Percentiles rank a stretch among this genome's conserved stretches.
Conservation (phyloP, 306 rosid genomes). For the Castanospermum australe region DNA sequence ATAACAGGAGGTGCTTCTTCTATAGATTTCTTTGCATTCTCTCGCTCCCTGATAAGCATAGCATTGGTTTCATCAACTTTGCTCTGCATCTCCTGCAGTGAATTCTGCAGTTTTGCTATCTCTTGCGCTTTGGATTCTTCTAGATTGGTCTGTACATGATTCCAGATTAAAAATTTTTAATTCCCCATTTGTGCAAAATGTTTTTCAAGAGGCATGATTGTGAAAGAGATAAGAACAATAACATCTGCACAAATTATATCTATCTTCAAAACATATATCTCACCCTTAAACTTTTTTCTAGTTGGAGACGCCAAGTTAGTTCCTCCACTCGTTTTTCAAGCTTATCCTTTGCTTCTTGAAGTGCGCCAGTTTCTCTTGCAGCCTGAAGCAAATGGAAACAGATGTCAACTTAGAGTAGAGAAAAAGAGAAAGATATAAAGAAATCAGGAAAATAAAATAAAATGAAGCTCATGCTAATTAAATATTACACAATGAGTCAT, state of each 20-base stretch:
- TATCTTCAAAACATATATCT: conserved; percentile 25
- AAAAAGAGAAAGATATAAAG: background rate
- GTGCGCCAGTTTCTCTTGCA: conserved; percentile 90
- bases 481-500: conserved; percentile 5
- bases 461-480: background rate
- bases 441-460: background rate
- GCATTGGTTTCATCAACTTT: conserved; percentile 72
- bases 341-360: conserved; percentile 83
- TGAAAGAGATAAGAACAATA: conserved; percentile 17
- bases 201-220: background rate
- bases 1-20: conserved; percentile 81
- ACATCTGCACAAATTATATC: conserved; percentile 19
- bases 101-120: conserved; percentile 69
- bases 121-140: conserved; percentile 88
- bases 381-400: conserved; percentile 51
- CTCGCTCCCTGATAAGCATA: conserved; percentile 62
- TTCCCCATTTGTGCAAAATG: conserved; percentile 2
- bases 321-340: conserved; percentile 85
- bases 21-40: conserved; percentile 57
- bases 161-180: conserved; percentile 20
- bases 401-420: conserved; percentile 23
- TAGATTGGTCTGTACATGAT: conserved; percentile 67
- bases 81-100: conserved; percentile 62
- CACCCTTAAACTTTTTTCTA: conserved; percentile 88
- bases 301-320: conserved; percentile 86